Evolutionary conservation across 202 grass and related monocot species (phyloP), one percentile per base, ranked within the genome.

Genomic region (Saccharum hybrid): DNA sequence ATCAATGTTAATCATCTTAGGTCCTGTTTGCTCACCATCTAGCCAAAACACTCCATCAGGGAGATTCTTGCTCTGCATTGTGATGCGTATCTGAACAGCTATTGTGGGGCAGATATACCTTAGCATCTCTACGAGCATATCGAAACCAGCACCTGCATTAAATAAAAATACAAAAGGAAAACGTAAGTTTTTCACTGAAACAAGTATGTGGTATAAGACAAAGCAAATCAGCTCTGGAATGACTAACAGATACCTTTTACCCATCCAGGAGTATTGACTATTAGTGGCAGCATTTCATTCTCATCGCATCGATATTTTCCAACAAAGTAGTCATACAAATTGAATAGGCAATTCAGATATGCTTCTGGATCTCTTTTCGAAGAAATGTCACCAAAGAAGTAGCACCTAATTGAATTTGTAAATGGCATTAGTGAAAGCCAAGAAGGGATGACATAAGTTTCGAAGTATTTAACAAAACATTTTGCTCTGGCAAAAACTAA

Each of bases 211-310:
- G 40, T 43, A 16, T 16, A 66, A 19, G 34, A 74, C 19, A 85
- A 71, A 93, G 64, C 62, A 43, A 79, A 71, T 15, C 63, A 87
- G 26, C 63, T 80, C 74, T 33, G 18, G 23, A 73, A 82, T 43
- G 49, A 21, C 13, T 23, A 67, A 88, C 15, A 52, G 19, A 74
- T 91, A 97, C 94, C 94, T 97, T 97, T 97, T 73, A 97, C 89
- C 94, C 94, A 97, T 81, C 94, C 94, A 75, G 94, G 94, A 68
- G 94, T 97, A 80, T 97, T 97, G 46, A 97, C 82, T 77, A 97
- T 90, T 82, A 97, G 83, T 73, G 94, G 86, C 37, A 90, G 30
- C 19, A 78, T 72, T 86, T 90, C 63, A 81, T 65, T 48, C 68
- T 51, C 79, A 69, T 70, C 48, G 46, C 18, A 21, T 46, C 39